Evolutionary conservation across 2,329 filamentous ascomycete species (phyloP), one percentile per base, ranked within the genome.

Genomic region (Polytolypa hystricis): DNA sequence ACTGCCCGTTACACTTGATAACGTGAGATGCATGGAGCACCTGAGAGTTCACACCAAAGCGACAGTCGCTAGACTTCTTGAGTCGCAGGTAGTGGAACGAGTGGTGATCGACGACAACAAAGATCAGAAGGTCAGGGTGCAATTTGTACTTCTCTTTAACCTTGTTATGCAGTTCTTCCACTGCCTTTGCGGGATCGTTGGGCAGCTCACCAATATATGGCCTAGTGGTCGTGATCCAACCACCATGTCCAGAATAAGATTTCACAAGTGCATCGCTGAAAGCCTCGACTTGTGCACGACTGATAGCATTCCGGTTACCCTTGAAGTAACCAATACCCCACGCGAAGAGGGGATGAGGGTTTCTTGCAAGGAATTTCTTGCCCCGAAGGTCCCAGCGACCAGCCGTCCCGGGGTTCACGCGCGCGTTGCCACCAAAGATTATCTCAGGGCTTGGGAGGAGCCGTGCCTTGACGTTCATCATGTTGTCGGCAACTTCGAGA

Each of bases 341-440:
- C 15, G 70, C 72, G 34, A 66, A 67, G 5, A 96, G 67, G 0
- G 74, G 69, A 1, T 64, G 57, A 0, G 60, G 47, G 52, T 93
- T 91, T 3, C 72, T 59, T 35, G 66, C 61, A 9, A 79, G 67
- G 55, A 95, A 95, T 56, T 81, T 79, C 59, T 84, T 85, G 19
- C 77, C 78, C 27, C 84, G 77, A 8, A 96, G 67, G 55, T 93
- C 84, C 91, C 91, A 98, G 16, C 85, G 79, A 21, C 89, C 91
- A 19, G 62, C 58, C 12, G 70, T 73, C 14, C 74, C 70, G 2
- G 84, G 83, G 38, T 79, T 75, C 4, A 67, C 56, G 35, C 51
- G 62, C 12, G 65, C 62, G 10, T 64, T 65, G 17, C 64, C 69
- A 1, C 64, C 74, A 51, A 85, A 95, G 28, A 76, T 65, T 7